Base-by-base conservation (phyloP, 257 asterid genomes). In the Striga asiatica region DNA sequence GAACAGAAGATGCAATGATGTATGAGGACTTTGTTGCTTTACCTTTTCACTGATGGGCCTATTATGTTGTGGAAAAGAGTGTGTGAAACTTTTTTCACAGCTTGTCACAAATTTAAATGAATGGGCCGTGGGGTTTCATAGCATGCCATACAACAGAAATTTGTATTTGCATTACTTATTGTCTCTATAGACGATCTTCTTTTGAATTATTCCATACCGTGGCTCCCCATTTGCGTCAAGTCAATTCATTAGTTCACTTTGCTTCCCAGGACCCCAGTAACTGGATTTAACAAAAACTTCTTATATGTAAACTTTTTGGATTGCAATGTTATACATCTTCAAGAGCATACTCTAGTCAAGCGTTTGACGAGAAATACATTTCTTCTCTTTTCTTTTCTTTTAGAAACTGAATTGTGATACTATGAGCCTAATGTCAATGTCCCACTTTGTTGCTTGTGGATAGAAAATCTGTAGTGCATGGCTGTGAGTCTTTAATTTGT, bases 401-500 rank as follows among this genome's bases (percentile, higher is more conserved):
- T n/a, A n/a, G 47, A 35, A 52, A 53, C 22, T 31, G 46, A 52
- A 16, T 43, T 14, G 34, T 32, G 23, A 59, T 43, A 17, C 5
- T 43, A 45, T 52, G 5, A 34, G 14, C 45, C 45, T 27, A 42
- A 53, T 6, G 31, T 19, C 31, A 31, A 28, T 1, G 54, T 37
- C 19, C 39, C 55, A 42, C 38, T 41, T 7, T 46, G 38, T 51
- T 63, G 13, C 35, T 38, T 62, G 27, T 35, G 48, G 35, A 43
- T 59, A 29, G 61, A 42, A 57, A 42, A 18, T 28, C 31, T 47
- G 25, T 27, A 35, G 56, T 45, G 60, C 11, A 17, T 35, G 47
- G 39, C 2, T 2, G 4, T 23, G 43, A 27, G 5, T 37, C 38
- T 16, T 24, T 59, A 29, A 20, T 41, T 46, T 50, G 18, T 5